Evolutionary conservation across 768 basidiomycete genomes (phyloP).

Genomic region (Naganishia vaughanmartiniae): DNA sequence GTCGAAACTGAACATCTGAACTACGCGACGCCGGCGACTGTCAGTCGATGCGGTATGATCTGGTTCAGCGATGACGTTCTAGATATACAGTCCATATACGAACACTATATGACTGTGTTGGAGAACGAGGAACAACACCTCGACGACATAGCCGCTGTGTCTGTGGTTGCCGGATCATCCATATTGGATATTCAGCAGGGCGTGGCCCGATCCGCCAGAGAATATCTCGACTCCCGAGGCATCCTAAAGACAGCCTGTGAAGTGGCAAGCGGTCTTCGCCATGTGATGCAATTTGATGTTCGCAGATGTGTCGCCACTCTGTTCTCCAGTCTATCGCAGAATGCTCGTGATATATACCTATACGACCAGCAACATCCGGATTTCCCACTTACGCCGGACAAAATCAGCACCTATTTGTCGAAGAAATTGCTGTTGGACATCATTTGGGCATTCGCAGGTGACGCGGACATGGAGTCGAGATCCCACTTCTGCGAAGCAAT

Average conservation of each 20-base stretch:
- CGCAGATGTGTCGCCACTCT: constrained; percentile 91
- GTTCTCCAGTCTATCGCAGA: constrained; percentile 96
- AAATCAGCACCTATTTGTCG: constrained; percentile 83
- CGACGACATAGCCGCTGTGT: constrained; percentile 59
- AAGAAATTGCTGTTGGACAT: constrained; percentile 86
- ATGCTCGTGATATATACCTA: constrained; percentile 84
- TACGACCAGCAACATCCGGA: constrained; percentile 93
- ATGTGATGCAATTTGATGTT: constrained; percentile 97
- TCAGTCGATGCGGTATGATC: constrained; percentile 99
- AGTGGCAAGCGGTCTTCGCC: constrained; percentile 80
- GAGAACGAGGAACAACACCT: constrained; percentile 73
- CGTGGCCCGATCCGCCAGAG: constrained; percentile 15
- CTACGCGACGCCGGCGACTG: constrained; percentile 95
- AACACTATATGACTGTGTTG: constrained; percentile 77
- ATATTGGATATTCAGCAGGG: constrained; percentile 40
- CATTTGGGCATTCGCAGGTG: constrained; percentile 97
- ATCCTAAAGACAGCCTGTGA: constrained; percentile 74
- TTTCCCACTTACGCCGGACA: constrained; percentile 81
- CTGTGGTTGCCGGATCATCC: constrained; percentile 15
- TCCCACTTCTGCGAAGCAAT: constrained; percentile 86
- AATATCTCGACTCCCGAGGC: constrained; percentile 71
- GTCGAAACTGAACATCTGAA: constrained; percentile 97
- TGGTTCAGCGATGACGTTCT: constrained; percentile 99
- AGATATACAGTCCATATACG: constrained; percentile 84
- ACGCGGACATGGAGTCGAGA: constrained; percentile 84